phyloP scores from a whole-genome alignment of 1,284 basidiomycete genomes.

The Lentinus polychrous region DNA sequence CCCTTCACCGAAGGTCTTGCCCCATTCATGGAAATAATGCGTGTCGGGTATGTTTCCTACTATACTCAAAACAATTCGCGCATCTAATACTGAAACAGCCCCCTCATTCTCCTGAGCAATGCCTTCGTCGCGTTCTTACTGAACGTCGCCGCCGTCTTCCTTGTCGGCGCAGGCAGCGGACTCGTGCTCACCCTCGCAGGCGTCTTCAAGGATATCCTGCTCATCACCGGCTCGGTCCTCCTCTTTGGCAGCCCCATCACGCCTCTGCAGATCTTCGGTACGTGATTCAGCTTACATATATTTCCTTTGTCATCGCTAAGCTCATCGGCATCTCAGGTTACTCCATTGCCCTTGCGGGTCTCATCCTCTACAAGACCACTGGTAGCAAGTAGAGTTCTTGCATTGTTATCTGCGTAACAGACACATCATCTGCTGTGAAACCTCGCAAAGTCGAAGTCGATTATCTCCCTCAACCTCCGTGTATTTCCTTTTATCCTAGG shows the following conservation, averaged over 20 bases:
- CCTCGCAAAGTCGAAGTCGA: not conserved
- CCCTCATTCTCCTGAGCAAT: slow-evolving; percentile 77
- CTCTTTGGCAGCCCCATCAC: slow-evolving; percentile 79
- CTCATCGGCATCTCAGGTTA: slow-evolving; percentile 45
- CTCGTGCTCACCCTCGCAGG: slow-evolving; percentile 91
- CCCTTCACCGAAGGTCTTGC: slow-evolving; percentile 88
- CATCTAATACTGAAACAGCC: slow-evolving; percentile 29
- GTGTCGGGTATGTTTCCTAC: slow-evolving; percentile 38
- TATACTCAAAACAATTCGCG: not conserved
- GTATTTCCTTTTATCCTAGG: not conserved
- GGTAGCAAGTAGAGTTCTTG: slow-evolving; percentile 51
- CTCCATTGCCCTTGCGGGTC: slow-evolving; percentile 74
- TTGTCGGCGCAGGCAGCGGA: slow-evolving; percentile 84
- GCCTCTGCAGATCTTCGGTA: slow-evolving; percentile 81
- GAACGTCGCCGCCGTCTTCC: slow-evolving; percentile 92
- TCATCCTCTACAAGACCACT: slow-evolving; percentile 78
- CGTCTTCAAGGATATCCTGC: slow-evolving; percentile 91
- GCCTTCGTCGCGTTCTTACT: slow-evolving; percentile 86
- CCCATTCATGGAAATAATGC: slow-evolving; percentile 74
- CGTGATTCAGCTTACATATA: slow-evolving; percentile 20
- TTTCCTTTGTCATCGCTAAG: not conserved
- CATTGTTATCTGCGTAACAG: no score
- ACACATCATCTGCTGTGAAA: not conserved
- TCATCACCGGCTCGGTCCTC: slow-evolving; percentile 85
- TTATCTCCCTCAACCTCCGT: not conserved